Evolutionary conservation across 805 yeast species (phyloP).

Genomic region (Metschnikowia amazonensis): DNA sequence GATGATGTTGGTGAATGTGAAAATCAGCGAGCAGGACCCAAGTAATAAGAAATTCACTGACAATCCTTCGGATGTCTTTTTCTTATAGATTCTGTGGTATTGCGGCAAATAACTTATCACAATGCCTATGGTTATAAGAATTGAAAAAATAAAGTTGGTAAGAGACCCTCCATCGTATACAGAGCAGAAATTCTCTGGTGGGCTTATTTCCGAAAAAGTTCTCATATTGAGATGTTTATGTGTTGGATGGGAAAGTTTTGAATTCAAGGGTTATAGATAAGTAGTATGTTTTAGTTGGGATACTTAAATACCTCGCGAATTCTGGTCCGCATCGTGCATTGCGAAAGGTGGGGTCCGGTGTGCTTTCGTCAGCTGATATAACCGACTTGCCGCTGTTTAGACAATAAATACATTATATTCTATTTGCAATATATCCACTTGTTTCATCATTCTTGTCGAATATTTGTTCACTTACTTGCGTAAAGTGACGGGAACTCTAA

Average conservation of each 20-base stretch:
- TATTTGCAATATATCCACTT: background rate
- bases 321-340: background rate
- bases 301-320: background rate
- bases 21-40: slow-evolving; percentile 66
- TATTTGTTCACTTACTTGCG: background rate
- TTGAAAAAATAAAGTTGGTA: slow-evolving; percentile 46
- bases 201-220: background rate
- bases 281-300: background rate
- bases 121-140: slow-evolving; percentile 61
- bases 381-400: background rate
- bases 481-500: slow-evolving; percentile 22
- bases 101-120: slow-evolving; percentile 74
- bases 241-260: background rate
- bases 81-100: slow-evolving; percentile 52
- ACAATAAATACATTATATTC: background rate
- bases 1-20: slow-evolving; percentile 63
- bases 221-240: background rate
- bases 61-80: slow-evolving; percentile 71
- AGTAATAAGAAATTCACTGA: slow-evolving; percentile 68
- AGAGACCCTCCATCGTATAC: slow-evolving; percentile 49
- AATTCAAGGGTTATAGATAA: background rate
- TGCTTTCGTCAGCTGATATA: no score
- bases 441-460: background rate
- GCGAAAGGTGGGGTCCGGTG: background rate
- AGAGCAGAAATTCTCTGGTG: slow-evolving; percentile 30